phyloP scores from a whole-genome alignment of 2,329 filamentous ascomycete genomes.

The Aspergillus brasiliensis region DNA sequence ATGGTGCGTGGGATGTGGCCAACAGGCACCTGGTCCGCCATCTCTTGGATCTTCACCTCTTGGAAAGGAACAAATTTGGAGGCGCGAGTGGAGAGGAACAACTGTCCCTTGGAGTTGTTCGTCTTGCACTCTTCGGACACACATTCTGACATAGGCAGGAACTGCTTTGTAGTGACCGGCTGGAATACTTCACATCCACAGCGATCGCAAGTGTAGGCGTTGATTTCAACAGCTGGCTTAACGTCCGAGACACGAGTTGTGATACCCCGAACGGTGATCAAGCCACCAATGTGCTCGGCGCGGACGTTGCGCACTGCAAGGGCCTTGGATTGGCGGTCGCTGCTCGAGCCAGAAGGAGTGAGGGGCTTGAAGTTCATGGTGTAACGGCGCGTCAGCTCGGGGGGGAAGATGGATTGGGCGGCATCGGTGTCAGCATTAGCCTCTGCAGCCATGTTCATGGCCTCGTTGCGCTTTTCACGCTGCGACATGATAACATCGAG shows the following conservation, averaged over 20 bases:
- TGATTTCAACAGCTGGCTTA: constrained; percentile 96
- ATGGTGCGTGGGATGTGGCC: constrained; percentile 93
- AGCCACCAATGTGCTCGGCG: constrained; percentile 86
- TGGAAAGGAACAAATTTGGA: constrained; percentile 98
- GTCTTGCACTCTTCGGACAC: constrained; percentile 85
- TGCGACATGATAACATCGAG: constrained; percentile 96
- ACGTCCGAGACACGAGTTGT: constrained; percentile 95
- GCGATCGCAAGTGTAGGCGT: constrained; percentile 95
- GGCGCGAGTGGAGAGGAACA: constrained; percentile 91
- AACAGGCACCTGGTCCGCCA: constrained; percentile 98
- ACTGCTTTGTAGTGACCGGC: constrained; percentile 87
- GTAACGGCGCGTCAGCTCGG: constrained; percentile 89
- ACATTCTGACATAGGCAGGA: constrained; percentile 81
- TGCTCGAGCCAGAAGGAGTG: constrained; percentile 69
- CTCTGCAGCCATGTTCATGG: constrained; percentile 68
- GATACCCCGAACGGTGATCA: constrained; percentile 94
- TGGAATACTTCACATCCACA: constrained; percentile 98
- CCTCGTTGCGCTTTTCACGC: constrained; percentile 81
- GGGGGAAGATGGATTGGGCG: constrained; percentile 79
- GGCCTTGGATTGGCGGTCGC: constrained; percentile 60
- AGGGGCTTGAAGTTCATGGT: constrained; percentile 94
- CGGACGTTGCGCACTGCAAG: constrained; percentile 91
- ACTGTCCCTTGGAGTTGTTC: constrained; percentile 90
- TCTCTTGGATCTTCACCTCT: constrained; percentile 97
- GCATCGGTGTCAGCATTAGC: constrained; percentile 64